phyloP scores from a whole-genome alignment of 495 filamentous ascomycete species.

The Aspergillus hancockii region DNA sequence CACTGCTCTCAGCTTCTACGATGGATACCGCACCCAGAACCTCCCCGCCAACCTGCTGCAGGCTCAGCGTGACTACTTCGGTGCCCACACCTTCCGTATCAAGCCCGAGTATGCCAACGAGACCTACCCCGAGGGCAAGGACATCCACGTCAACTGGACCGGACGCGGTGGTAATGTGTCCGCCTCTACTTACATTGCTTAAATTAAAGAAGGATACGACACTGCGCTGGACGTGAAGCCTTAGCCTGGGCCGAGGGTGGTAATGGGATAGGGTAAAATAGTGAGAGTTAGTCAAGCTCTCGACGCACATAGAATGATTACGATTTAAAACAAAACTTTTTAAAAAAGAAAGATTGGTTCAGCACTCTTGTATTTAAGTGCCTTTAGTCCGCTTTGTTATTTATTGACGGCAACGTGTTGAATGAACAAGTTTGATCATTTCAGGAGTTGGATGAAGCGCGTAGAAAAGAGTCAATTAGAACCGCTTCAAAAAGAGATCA shows the following conservation, averaged over 20 bases:
- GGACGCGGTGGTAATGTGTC: slow-evolving; percentile 95
- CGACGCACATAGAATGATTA: slow-evolving; percentile 28
- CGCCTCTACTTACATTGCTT: slow-evolving; percentile 96
- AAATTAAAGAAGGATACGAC: slow-evolving; percentile 39
- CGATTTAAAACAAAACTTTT: slow-evolving; percentile 10
- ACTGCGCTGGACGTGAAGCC: slow-evolving; percentile 34
- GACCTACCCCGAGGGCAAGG: slow-evolving; percentile 81
- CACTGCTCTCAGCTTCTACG: slow-evolving; percentile 96
- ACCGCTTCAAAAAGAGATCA: neutral
- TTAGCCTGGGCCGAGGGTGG: slow-evolving; percentile 13
- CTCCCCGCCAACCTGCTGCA: slow-evolving; percentile 97
- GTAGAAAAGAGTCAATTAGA: too few species aligned
- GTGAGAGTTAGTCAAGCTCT: slow-evolving; percentile 16
- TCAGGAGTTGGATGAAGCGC: neutral
- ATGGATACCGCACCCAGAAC: slow-evolving; percentile 93
- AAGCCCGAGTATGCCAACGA: slow-evolving; percentile 86
- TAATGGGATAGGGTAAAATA: slow-evolving; percentile 15
- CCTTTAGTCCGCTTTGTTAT: slow-evolving; percentile 7
- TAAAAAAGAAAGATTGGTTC: slow-evolving; percentile 15
- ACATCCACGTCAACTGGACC: slow-evolving; percentile 99
- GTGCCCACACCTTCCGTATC: slow-evolving; percentile 97
- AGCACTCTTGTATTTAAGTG: slow-evolving; percentile 26
- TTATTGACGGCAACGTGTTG: slow-evolving; percentile 8
- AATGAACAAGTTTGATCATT: slow-evolving; percentile 7
- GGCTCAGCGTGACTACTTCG: slow-evolving; percentile 98